Base-by-base conservation (phyloP, 768 basidiomycete genomes). In the Myochromella boudieri region DNA sequence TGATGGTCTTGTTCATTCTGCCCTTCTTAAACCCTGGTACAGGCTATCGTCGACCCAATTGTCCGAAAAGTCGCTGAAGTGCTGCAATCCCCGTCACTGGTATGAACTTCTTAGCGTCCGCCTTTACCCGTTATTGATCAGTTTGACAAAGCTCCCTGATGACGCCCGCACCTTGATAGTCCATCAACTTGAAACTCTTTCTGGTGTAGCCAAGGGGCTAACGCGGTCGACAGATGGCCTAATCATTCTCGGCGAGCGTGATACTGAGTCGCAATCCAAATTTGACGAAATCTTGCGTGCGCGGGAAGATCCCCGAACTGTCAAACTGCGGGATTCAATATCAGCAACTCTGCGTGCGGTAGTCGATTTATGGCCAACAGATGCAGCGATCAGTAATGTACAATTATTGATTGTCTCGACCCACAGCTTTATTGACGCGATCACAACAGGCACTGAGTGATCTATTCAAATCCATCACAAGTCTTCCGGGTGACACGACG, bases 201-300 rank as follows among this genome's bases (percentile, higher is more conserved):
- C 91, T 0, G 95, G 92, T 8, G 81, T 94, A 21, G 89, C 91
- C 1, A 88, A 87, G 49, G 95, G 95, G 3, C 75, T 97, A 5
- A 91, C 95, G 0, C 80, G 87, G 11, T 80, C 80, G 0, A 76
- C 77, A 4, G 94, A 95, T 55, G 77, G 82, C 22, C 61, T 86
- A 37, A 69, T 77, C 31, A 76, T 82, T 24, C 70, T 84, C 41
- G 78, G 73, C 18, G 74, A 77, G 15, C 74, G 72, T 9, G 72
- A 78, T n/a, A 73, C 73, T n/a, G 78, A 73, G 17, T 71, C 73
- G 2, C 65, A 74, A 34, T 69, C 68, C 0, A 81, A 84, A 45
- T 55, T 73, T 0, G 80, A 80, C 42, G 71, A 65, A 9, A 77
- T 91, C 63, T 75, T 76, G 46, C 66, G 60, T 4, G 84, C 83